These are phyloP conservation scores for Mycena galopus DNA, from an alignment of 768 basidiomycete genomes.

Conservation along the genomic window DNA sequence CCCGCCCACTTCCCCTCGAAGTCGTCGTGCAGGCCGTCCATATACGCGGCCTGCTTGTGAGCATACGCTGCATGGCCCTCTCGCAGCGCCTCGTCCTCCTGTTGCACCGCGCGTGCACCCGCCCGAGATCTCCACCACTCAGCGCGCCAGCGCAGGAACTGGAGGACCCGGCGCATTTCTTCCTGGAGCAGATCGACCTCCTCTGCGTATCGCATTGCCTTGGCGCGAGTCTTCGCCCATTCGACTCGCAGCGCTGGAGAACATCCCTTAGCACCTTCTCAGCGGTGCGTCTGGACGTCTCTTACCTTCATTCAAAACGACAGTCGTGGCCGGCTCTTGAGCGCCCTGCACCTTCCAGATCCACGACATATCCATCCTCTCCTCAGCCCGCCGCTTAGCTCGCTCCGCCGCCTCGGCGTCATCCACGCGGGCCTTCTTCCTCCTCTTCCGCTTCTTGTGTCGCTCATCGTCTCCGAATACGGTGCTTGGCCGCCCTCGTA, in stretches of 20 bases:
- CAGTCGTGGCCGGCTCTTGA: not conserved
- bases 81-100: not conserved
- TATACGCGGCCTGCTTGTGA: not conserved
- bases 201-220: conserved; percentile 14
- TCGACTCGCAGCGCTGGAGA: conserved; percentile 15
- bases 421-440: not conserved
- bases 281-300: too few relatives aligned
- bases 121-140: conserved; percentile 6
- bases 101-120: not conserved
- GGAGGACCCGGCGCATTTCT: conserved; percentile 26
- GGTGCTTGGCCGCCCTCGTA: too few relatives aligned
- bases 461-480: too few relatives aligned
- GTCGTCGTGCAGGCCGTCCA: not conserved
- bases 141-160: conserved; percentile 11
- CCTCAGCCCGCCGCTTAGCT: not conserved
- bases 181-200: too few relatives aligned
- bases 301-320: not conserved
- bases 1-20: not conserved
- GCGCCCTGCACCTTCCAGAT: conserved; percentile 3
- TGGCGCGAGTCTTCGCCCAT: conserved; percentile 20
- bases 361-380: not conserved
- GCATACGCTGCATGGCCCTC: conserved; percentile 5
- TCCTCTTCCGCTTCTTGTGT: not conserved
- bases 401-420: not conserved
- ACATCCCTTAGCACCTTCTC: not conserved